Evolutionary conservation across 2,329 filamentous ascomycete species (phyloP).

Genomic region (Stemphylium vesicarium): DNA sequence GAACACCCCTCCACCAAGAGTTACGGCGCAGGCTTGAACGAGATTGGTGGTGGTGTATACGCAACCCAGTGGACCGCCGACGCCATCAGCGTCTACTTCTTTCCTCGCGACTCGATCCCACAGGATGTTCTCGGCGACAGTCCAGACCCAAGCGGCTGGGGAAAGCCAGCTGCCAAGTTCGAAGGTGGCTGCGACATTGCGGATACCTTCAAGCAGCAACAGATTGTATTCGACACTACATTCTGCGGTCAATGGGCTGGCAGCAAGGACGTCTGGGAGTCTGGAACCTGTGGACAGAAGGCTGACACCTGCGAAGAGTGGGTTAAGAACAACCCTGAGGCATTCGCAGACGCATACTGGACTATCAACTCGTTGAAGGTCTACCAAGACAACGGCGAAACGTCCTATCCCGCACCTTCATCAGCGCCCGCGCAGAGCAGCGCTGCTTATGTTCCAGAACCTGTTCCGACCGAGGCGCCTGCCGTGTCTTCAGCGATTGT

Average conservation of each 20-base stretch:
- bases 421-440: conserved; percentile 20
- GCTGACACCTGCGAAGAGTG: conserved; percentile 73
- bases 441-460: conserved; percentile 14
- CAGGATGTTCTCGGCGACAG: conserved; percentile 63
- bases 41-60: conserved; percentile 53
- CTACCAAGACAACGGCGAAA: conserved; percentile 40
- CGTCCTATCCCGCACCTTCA: conserved; percentile 16
- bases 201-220: conserved; percentile 71
- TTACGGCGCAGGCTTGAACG: conserved; percentile 63
- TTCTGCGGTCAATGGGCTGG: conserved; percentile 87
- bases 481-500: conserved; percentile 7
- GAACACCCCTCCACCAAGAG: conserved; percentile 47
- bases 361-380: conserved; percentile 60
- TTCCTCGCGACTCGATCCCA: conserved; percentile 71
- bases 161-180: conserved; percentile 72
- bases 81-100: conserved; percentile 82
- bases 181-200: conserved; percentile 72
- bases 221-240: conserved; percentile 80
- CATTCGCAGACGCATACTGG: conserved; percentile 79
- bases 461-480: conserved; percentile 15
- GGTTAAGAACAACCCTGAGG: conserved; percentile 72
- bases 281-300: conserved; percentile 65
- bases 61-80: conserved; percentile 69
- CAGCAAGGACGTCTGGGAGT: conserved; percentile 67
- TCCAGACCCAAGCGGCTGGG: conserved; percentile 74